These are phyloP conservation scores for Fusarium burgessii DNA, from an alignment of 2,329 filamentous ascomycete genomes.

Conservation along the genomic window DNA sequence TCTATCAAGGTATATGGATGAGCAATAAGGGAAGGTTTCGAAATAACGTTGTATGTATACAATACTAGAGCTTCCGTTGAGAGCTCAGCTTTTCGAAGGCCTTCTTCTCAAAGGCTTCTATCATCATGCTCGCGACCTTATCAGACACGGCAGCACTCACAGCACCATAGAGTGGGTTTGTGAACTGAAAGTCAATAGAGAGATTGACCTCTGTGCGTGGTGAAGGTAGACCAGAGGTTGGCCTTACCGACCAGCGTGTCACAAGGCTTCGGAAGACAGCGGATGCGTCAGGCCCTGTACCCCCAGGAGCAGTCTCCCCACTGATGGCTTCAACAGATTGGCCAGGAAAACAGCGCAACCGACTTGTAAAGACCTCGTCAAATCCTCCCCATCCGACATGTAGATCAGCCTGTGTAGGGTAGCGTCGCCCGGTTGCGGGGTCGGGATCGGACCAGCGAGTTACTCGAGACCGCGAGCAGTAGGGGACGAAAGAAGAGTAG, in stretches of 20 bases:
- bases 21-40: not conserved
- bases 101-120: slow-evolving; percentile 90
- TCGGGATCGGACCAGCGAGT: slow-evolving; percentile 76
- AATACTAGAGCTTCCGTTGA: slow-evolving; percentile 26
- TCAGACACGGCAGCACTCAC: slow-evolving; percentile 85
- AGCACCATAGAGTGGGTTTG: slow-evolving; percentile 87
- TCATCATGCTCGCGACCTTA: slow-evolving; percentile 88
- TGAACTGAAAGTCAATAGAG: slow-evolving; percentile 83
- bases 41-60: not conserved
- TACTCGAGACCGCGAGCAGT: slow-evolving; percentile 82
- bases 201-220: slow-evolving; percentile 77
- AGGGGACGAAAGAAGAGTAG: slow-evolving; percentile 91
- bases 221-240: slow-evolving; percentile 49
- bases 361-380: slow-evolving; percentile 84
- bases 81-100: slow-evolving; percentile 64
- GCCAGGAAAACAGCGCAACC: slow-evolving; percentile 80
- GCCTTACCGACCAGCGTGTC: slow-evolving; percentile 76
- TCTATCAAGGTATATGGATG: not conserved
- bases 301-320: slow-evolving; percentile 64
- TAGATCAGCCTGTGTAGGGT: slow-evolving; percentile 81
- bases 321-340: slow-evolving; percentile 81
- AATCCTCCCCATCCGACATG: slow-evolving; percentile 88
- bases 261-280: slow-evolving; percentile 74
- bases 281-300: slow-evolving; percentile 55
- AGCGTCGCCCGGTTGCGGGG: slow-evolving; percentile 60